Conservation (phyloP, 306 rosid species). For the Vigna mungo region DNA sequence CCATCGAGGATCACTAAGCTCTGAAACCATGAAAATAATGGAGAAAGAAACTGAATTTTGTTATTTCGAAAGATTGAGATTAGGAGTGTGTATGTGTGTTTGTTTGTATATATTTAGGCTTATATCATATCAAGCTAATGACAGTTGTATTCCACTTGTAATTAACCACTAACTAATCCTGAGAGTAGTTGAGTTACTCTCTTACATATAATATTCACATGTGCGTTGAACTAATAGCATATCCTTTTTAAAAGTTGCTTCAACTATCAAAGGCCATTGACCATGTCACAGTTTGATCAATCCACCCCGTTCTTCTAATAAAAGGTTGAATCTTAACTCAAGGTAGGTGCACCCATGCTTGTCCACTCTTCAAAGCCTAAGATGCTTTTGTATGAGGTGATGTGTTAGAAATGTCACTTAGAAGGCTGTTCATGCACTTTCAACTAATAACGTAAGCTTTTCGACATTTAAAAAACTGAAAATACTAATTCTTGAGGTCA, state of each 20-base stretch:
- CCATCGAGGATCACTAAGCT: too few relatives aligned
- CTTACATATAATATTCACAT: background rate
- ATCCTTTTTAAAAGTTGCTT: background rate
- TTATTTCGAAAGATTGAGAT: too few relatives aligned
- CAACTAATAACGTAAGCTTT: constrained; percentile 13
- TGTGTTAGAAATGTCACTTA: background rate
- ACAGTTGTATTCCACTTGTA: too few relatives aligned
- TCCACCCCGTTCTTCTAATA: background rate
- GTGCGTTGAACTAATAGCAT: background rate
- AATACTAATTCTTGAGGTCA: constrained; percentile 12
- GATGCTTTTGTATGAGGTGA: background rate
- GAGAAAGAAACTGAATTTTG: too few relatives aligned
- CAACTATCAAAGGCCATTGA: background rate
- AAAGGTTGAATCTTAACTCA: background rate
- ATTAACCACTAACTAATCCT: too few relatives aligned
- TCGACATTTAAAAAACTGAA: constrained; percentile 9
- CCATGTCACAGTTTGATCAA: background rate
- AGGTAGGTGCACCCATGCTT: background rate
- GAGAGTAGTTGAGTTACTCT: too few relatives aligned
- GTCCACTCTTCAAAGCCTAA: background rate
- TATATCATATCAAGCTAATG: too few relatives aligned
- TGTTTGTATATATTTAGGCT: too few relatives aligned
- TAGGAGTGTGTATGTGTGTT: too few relatives aligned
- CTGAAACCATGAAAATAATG: too few relatives aligned
- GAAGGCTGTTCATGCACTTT: background rate